These are phyloP conservation scores for Colletotrichum somersetense DNA, from an alignment of 2,329 filamentous ascomycete species.

Conservation along the genomic window DNA sequence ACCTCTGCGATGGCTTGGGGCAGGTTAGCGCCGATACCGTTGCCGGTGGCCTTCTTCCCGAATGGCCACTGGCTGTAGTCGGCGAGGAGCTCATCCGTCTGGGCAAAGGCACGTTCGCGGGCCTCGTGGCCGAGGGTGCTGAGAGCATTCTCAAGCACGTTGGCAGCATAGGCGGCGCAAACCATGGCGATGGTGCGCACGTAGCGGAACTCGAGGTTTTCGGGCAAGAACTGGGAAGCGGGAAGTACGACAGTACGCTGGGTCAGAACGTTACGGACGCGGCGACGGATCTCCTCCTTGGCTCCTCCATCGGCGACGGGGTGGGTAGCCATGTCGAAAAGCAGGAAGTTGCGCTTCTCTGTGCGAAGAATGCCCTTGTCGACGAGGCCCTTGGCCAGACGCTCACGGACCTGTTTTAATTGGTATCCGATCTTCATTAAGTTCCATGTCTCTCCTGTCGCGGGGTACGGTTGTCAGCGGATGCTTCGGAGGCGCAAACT, in stretches of 20 bases:
- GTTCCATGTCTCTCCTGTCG: constrained; percentile 96
- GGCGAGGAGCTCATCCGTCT: constrained; percentile 94
- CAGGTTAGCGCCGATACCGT: constrained; percentile 92
- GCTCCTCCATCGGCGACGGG: constrained; percentile 95
- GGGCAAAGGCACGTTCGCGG: constrained; percentile 92
- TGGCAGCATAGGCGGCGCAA: constrained; percentile 96
- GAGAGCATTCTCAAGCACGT: constrained; percentile 97
- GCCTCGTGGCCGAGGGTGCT: constrained; percentile 94
- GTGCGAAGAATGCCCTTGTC: constrained; percentile 99
- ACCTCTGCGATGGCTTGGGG: constrained; percentile 86
- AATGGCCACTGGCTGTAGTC: constrained; percentile 99
- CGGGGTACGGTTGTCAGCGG: constrained; percentile 22
- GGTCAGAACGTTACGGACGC: constrained; percentile 92
- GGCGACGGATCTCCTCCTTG: constrained; percentile 95
- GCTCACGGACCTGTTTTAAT: constrained; percentile 98
- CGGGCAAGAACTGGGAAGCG: constrained; percentile 88
- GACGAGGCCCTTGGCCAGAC: constrained; percentile 95
- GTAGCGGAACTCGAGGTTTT: constrained; percentile 94
- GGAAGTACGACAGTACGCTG: constrained; percentile 94
- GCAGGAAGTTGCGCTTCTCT: constrained; percentile 98
- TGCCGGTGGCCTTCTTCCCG: constrained; percentile 81
- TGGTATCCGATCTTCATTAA: constrained; percentile 99
- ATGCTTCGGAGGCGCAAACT: constrained; percentile 4
- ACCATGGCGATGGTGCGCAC: constrained; percentile 95
- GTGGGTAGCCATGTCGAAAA: constrained; percentile 99